Base-by-base conservation (phyloP, 441 rosid genomes). In the California macrophylla region DNA sequence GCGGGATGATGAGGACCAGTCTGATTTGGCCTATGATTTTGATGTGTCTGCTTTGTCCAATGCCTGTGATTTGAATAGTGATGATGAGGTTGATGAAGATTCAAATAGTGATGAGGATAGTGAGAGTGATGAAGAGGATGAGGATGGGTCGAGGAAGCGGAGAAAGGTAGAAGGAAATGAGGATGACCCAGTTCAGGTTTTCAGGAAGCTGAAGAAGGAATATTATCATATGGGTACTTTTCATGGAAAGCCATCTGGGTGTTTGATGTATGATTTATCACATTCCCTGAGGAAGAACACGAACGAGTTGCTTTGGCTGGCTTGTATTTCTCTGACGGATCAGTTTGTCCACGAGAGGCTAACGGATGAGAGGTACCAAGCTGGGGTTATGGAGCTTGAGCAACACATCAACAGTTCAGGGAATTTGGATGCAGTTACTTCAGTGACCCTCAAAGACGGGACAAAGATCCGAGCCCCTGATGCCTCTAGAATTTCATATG, bases 341-440 rank as follows among this genome's bases (percentile, higher is more conserved):
- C 98, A 93, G 79, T 91, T 93, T 70, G 93, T 91, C 69, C 96
- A 93, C n/a, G 97, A 89, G 86, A 85, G 92, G 78, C 72, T 93
- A 38, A 89, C 97, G 1, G 96, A 89, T 77, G 97, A 93, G 78
- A 88, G 98, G 86, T 93, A 91, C 71, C 89, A 85, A 77, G 95
- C 88, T 69, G 93, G 95, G 29, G 95, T 91, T 36, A 93, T 89
- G 96, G 98, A 89, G 88, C 96, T 93, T 68, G 97, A 93, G 80
- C 95, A 93, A 75, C 96, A 91, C 58, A 88, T 93, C 70, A 89
- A 87, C 67, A 85, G 93, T 77, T 84, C 87, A 0, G 96, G 97
- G 52, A 93, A 91, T 74, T 79, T 89, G 66, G 93, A 91, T 66
- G 89, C 86, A 66, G 85, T 89, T 66, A 84, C 89, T 73, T 81